Evolutionary conservation across 768 basidiomycete genomes (phyloP).

Genomic region (Sporobolomyces phaffii): DNA sequence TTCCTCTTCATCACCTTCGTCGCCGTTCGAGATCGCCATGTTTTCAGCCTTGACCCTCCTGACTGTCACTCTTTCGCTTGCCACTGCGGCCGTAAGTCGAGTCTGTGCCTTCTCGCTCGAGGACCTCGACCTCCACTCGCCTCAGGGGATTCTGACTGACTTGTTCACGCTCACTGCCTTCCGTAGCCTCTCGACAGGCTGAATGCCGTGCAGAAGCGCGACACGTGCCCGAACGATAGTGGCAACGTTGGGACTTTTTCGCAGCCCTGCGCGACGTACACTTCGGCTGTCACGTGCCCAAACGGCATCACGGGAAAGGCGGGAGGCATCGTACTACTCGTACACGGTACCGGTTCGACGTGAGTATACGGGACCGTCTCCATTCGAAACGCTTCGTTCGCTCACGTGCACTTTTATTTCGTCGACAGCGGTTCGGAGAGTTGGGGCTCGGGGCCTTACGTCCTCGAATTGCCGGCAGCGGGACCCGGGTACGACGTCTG

Average conservation of each 20-base stretch:
- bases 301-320: conserved; percentile 34
- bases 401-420: no score
- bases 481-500: conserved; percentile 42
- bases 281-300: conserved; percentile 40
- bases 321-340: conserved; percentile 43
- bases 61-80: no score
- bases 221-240: neutral
- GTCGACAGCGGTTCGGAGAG: conserved; percentile 37
- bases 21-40: no score
- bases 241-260: conserved; percentile 12
- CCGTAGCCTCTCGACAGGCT: neutral
- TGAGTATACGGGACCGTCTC: no score
- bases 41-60: no score
- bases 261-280: conserved; percentile 18
- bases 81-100: neutral
- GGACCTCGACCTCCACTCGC: no score
- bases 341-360: conserved; percentile 42
- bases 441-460: conserved; percentile 43
- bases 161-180: neutral
- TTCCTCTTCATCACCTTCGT: no score
- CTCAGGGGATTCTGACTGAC: neutral
- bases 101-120: no score
- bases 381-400: no score
- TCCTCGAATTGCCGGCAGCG: conserved; percentile 37
- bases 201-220: neutral